These are phyloP conservation scores for Gleditsia sinensis DNA, from an alignment of 306 rosid species.

Conservation along the genomic window DNA sequence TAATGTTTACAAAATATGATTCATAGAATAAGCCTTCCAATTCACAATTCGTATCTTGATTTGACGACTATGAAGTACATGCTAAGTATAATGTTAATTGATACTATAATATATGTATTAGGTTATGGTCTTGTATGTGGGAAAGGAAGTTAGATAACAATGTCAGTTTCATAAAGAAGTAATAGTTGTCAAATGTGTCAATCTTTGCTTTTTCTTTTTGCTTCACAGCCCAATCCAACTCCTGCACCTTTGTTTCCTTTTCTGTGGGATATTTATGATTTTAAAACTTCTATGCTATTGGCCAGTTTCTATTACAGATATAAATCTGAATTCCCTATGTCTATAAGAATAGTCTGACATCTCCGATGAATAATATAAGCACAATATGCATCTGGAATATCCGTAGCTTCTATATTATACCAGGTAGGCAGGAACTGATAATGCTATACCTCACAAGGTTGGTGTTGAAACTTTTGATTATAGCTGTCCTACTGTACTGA, in stretches of 20 bases:
- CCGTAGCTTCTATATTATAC: not conserved
- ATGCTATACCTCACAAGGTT: constrained; percentile 8
- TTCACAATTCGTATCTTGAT: too few relatives aligned
- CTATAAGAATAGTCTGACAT: not conserved
- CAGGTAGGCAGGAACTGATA: constrained; percentile 20
- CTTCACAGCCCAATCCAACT: not conserved
- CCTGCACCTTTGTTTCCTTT: not conserved
- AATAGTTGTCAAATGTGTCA: not conserved
- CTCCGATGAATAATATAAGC: not conserved
- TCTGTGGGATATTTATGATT: not conserved
- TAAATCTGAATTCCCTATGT: not conserved
- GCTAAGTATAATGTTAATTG: too few relatives aligned
- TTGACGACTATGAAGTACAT: too few relatives aligned
- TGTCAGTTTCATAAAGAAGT: not conserved
- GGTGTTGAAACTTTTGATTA: constrained; percentile 14
- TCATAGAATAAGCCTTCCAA: too few relatives aligned
- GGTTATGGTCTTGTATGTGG: not conserved
- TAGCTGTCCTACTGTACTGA: not conserved
- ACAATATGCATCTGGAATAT: constrained; percentile 3
- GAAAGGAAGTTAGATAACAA: not conserved
- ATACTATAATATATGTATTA: too few relatives aligned
- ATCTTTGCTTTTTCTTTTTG: not conserved
- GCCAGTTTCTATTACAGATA: not conserved
- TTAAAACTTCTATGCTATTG: not conserved
- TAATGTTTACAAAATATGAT: too few relatives aligned